A percentile compares a stretch with the other conserved stretches of the same genome.
Conservation (phyloP, 139 green algal genomes). For the Chlorella sorokiniana region DNA sequence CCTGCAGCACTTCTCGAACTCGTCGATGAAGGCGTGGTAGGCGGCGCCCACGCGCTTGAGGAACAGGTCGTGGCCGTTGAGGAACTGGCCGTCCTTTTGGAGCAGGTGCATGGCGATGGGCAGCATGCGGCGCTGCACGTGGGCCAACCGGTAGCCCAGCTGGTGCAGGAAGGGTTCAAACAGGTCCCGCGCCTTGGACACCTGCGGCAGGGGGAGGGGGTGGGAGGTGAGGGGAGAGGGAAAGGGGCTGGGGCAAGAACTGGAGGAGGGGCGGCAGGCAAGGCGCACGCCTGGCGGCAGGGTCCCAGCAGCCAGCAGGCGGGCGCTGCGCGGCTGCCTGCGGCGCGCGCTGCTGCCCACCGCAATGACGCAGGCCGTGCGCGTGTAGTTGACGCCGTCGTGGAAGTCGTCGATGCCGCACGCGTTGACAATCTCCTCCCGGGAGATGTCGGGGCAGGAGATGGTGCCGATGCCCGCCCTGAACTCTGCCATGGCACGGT, state of each 20-base stretch:
- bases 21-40: conserved; percentile 88
- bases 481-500: conserved; percentile 93
- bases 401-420: conserved; percentile 96
- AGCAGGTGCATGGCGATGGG: conserved; percentile 91
- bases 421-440: conserved; percentile 95
- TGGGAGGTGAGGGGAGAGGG: background rate
- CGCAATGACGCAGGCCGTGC: conserved; percentile 93
- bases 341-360: conserved; percentile 57
- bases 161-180: conserved; percentile 95
- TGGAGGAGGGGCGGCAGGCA: too few species aligned
- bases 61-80: conserved; percentile 87
- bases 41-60: conserved; percentile 77
- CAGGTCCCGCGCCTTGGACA: conserved; percentile 78
- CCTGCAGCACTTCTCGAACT: conserved; percentile 61
- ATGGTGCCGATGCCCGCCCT: conserved; percentile 64
- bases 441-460: conserved; percentile 74
- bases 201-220: background rate
- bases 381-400: conserved; percentile 95
- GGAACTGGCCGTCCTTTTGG: conserved; percentile 67
- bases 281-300: too few species aligned
- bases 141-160: conserved; percentile 87
- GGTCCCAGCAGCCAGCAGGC: background rate
- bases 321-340: background rate
- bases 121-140: conserved; percentile 89
- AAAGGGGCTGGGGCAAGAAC: background rate